phyloP scores from a whole-genome alignment of 805 yeast genomes.

The Wickerhamomyces queroliae region DNA sequence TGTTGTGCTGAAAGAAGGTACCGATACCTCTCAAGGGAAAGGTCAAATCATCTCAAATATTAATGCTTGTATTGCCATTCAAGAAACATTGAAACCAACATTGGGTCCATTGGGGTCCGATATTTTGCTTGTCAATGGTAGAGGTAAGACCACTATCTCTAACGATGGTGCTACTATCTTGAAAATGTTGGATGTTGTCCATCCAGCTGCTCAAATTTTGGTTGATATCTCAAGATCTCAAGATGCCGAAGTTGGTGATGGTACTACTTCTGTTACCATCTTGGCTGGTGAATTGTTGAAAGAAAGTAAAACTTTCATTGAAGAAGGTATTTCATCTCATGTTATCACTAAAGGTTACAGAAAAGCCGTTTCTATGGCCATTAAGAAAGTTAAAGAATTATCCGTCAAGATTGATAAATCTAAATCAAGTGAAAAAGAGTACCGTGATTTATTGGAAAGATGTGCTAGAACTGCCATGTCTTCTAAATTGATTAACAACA shows the following conservation, averaged over 20 bases:
- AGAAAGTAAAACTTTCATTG: constrained; percentile 85
- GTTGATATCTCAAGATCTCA: constrained; percentile 95
- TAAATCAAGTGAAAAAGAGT: constrained; percentile 40
- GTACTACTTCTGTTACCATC: constrained; percentile 93
- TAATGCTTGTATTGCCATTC: constrained; percentile 95
- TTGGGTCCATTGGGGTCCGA: constrained; percentile 98
- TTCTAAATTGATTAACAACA: constrained; percentile 84
- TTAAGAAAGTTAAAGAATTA: constrained; percentile 64
- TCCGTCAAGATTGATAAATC: constrained; percentile 62
- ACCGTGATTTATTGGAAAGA: constrained; percentile 74
- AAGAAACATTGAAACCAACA: constrained; percentile 91
- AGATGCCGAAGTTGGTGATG: constrained; percentile 98
- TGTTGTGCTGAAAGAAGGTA: constrained; percentile 96
- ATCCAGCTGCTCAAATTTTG: constrained; percentile 95
- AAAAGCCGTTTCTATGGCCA: constrained; percentile 74
- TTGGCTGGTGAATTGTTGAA: constrained; percentile 92
- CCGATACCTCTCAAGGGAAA: constrained; percentile 93
- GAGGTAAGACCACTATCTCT: constrained; percentile 89
- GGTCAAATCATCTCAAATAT: constrained; percentile 95
- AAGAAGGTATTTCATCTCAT: constrained; percentile 93
- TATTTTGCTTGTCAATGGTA: constrained; percentile 77
- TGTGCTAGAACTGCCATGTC: constrained; percentile 98
- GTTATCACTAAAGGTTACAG: constrained; percentile 83
- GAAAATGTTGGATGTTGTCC: constrained; percentile 88
- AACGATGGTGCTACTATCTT: constrained; percentile 98